These are phyloP conservation scores for Beauveria medogensis DNA, from an alignment of 2,329 filamentous ascomycete species.

Conservation along the genomic window DNA sequence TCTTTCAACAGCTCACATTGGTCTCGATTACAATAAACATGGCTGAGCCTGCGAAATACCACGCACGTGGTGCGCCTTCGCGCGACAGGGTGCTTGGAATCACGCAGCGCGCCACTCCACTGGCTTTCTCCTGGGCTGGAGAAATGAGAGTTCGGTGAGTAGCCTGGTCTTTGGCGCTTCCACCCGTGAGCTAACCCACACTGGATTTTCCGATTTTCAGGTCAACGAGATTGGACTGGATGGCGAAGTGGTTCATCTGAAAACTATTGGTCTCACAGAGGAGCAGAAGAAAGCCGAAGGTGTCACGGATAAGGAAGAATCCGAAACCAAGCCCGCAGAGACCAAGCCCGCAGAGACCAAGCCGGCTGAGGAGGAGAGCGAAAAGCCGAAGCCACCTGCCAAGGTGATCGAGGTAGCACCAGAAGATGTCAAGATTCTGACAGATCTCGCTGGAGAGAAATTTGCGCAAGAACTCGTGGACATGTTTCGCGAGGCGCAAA, in stretches of 20 bases:
- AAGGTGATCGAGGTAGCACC: slow-evolving; percentile 21
- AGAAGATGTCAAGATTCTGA: slow-evolving; percentile 29
- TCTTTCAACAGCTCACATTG: neutral
- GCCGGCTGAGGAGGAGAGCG: slow-evolving; percentile 15
- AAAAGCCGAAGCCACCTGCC: slow-evolving; percentile 15
- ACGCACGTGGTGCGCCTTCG: slow-evolving; percentile 23
- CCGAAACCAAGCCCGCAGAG: slow-evolving; percentile 11
- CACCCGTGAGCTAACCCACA: slow-evolving; percentile 10
- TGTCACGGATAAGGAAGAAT: slow-evolving; percentile 15
- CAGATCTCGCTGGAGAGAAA: slow-evolving; percentile 29
- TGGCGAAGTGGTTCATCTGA: slow-evolving; percentile 68
- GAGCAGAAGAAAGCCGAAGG: slow-evolving; percentile 13
- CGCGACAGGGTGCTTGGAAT: slow-evolving; percentile 31
- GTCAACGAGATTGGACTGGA: slow-evolving; percentile 80
- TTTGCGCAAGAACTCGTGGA: slow-evolving; percentile 33
- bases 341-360: slow-evolving; percentile 14
- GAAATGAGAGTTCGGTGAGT: slow-evolving; percentile 31
- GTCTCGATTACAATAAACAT: slow-evolving; percentile 15
- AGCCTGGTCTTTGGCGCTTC: neutral
- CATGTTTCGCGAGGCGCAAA: slow-evolving; percentile 31
- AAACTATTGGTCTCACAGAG: slow-evolving; percentile 30
- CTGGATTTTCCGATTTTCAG: slow-evolving; percentile 80
- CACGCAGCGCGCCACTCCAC: slow-evolving; percentile 30
- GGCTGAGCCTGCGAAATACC: slow-evolving; percentile 24
- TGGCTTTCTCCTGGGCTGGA: slow-evolving; percentile 30